Base-by-base conservation (phyloP, 257 asterid species). In the Primulina huaijiensis region DNA sequence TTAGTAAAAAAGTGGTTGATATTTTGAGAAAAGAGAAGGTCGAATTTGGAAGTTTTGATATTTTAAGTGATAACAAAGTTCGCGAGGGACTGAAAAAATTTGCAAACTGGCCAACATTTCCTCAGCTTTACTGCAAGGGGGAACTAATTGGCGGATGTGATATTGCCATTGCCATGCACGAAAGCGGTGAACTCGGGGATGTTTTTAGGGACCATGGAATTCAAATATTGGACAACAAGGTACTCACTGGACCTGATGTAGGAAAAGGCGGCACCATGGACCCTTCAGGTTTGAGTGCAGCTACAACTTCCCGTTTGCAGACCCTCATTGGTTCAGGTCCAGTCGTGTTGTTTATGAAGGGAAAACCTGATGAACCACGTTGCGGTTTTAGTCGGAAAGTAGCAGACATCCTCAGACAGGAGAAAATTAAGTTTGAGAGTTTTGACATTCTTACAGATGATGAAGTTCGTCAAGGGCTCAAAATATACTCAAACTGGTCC, bases 61-160 rank as follows among this genome's bases (percentile, higher is more conserved):
- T 94, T 71, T 80, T 94, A 60, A 56, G 82, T 0, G 92, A 91
- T 72, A 73, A 73, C 60, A 89, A 82, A 74, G 96, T 91, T 67
- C 97, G 97, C 17, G 97, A 89, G 76, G 97, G 97, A 11, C 68
- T 94, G 82, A 94, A 94, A 86, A 86, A 83, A 75, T 85, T 82
- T 64, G 82, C 99, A 19, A 91, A 89, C 88, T 94, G 99, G 99
- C 99, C 99, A 20, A 94, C 99, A 6, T 91, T 80, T 78, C 99
- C 99, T 65, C 99, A 91, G 74, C 88, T 94, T 30, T 94, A 89
- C 81, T 91, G 91, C 76, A 89, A 87, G 77, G 99, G 99, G n/a
- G 99, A 94, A 73, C 87, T 94, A 35, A 95, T 94, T 55, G 99
- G 99, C 60, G 99, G 97, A 31, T 81, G 89, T 43, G 99, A 94